These are phyloP conservation scores for Aspergillus carlsbadensis DNA, from an alignment of 495 filamentous ascomycete genomes.

Conservation along the genomic window DNA sequence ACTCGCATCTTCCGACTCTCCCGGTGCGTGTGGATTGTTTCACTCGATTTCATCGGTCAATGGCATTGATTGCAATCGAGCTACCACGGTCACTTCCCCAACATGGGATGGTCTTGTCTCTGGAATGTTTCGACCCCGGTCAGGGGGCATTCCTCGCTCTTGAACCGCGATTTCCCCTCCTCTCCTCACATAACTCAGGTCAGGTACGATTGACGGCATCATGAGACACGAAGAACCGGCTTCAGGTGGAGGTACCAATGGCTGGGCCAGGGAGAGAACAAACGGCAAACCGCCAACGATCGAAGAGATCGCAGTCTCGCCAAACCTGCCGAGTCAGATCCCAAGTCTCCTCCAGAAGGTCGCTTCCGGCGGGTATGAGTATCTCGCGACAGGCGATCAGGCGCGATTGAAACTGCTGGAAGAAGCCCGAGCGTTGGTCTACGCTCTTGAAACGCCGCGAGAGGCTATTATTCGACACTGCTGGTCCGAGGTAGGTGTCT, in stretches of 20 bases:
- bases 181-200: background rate
- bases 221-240: background rate
- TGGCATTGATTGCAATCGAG: background rate
- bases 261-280: background rate
- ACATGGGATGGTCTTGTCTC: background rate
- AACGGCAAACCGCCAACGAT: background rate
- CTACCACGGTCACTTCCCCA: background rate
- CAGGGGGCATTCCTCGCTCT: background rate
- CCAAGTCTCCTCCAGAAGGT: slow-evolving; percentile 3
- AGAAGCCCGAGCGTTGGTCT: background rate
- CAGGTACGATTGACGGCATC: background rate
- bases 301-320: slow-evolving; percentile 1
- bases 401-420: slow-evolving; percentile 11
- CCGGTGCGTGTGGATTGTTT: no score
- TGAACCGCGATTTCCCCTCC: background rate
- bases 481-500: background rate
- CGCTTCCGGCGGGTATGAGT: background rate
- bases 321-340: slow-evolving; percentile 1
- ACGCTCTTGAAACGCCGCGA: slow-evolving; percentile 12
- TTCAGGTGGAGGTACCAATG: background rate
- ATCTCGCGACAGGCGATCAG: background rate
- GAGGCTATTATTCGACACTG: slow-evolving; percentile 5
- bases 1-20: no score
- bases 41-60: background rate
- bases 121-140: background rate